Percentiles rank a stretch among this genome's conserved stretches.
Evolutionary conservation across 192 early-diverging fungal species (phyloP).

Genomic region (Coemansia sp.): DNA sequence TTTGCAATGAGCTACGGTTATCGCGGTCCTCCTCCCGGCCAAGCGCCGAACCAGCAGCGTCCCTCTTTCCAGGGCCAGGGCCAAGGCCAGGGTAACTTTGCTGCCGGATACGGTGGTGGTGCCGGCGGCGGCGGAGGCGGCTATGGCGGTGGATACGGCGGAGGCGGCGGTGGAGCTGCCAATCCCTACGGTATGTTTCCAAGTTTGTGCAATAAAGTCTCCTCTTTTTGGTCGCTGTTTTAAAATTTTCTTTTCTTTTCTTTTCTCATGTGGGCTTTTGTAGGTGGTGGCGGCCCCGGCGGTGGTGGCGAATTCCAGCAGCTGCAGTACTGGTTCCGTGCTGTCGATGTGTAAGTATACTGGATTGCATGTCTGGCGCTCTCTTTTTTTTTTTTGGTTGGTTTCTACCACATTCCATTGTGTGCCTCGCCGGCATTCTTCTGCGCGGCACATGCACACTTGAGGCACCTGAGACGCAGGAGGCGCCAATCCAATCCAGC

Average conservation of each 20-base stretch:
- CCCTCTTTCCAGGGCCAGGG: not conserved
- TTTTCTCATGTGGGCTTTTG: not conserved
- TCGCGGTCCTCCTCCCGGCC: constrained; percentile 9
- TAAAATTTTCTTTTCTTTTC: not conserved
- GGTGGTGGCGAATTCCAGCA: constrained; percentile 15
- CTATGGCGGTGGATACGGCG: constrained; percentile 12
- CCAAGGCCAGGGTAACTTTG: constrained; percentile 13
- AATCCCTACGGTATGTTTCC: constrained; percentile 19
- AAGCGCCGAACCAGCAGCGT: not conserved
- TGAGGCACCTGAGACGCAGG: not conserved
- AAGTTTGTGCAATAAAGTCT: not conserved
- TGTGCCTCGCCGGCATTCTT: not conserved
- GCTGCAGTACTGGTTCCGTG: constrained; percentile 46
- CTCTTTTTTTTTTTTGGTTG: not conserved
- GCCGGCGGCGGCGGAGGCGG: constrained; percentile 9
- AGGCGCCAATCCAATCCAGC: not conserved
- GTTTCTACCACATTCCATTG: not conserved
- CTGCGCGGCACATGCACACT: not conserved
- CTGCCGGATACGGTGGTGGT: constrained; percentile 5
- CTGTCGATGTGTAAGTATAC: constrained; percentile 43
- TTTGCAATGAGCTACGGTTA: constrained; percentile 10
- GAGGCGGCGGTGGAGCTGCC: not conserved
- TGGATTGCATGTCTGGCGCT: not conserved
- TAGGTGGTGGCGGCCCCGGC: not conserved
- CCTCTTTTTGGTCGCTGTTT: not conserved